Evolutionary conservation across 2,329 filamentous ascomycete species (phyloP).

Genomic region (Diaporthe amygdali): DNA sequence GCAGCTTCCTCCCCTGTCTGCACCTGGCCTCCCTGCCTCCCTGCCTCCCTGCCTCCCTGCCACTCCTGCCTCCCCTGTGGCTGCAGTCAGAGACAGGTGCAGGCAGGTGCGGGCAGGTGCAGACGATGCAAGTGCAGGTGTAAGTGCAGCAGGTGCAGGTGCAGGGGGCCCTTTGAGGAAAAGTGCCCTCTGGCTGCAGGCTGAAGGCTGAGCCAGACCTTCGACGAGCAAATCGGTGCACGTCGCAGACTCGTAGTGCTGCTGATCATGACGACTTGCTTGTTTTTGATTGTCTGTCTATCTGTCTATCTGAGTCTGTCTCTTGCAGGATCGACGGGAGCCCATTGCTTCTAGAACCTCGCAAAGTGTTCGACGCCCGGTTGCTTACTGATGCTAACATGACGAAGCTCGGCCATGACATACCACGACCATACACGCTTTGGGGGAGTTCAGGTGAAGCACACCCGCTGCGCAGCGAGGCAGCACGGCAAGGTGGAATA

Average conservation of each 20-base stretch:
- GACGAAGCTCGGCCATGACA: neutral
- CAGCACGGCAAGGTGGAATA: neutral
- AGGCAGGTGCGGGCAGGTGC: neutral
- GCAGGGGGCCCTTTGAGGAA: neutral
- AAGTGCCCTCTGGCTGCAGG: neutral
- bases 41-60: no score
- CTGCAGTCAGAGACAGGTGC: neutral
- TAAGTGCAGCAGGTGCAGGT: neutral
- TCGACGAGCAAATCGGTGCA: neutral
- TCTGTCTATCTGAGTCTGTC: neutral
- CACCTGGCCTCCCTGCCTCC: no score
- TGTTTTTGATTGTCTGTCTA: neutral
- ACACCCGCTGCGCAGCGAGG: neutral
- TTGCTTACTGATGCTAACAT: neutral
- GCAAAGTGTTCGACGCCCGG: neutral
- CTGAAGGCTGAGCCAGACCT: neutral
- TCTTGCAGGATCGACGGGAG: conserved; percentile 1
- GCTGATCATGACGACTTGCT: neutral
- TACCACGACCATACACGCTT: neutral
- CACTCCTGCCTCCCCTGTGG: neutral
- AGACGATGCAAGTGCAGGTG: neutral
- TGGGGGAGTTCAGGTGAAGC: conserved; percentile 1
- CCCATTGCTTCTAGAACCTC: conserved; percentile 8
- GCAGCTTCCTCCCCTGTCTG: neutral
- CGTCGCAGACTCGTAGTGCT: neutral